phyloP scores from a whole-genome alignment of 768 basidiomycete species.

The Lentinula boryana region DNA sequence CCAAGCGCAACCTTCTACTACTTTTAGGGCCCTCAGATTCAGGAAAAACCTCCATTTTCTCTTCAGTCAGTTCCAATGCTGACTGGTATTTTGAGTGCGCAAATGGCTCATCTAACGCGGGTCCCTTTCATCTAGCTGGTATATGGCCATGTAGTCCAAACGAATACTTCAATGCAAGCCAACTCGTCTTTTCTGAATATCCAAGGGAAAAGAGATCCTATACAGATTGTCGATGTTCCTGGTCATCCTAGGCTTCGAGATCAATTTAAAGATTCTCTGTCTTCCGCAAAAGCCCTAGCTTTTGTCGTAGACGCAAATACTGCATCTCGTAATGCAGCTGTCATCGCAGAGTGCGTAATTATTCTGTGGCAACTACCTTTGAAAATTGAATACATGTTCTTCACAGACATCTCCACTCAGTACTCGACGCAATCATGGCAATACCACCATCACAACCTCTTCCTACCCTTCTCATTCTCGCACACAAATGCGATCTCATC shows the following conservation, averaged over 20 bases:
- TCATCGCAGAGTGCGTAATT: slow-evolving; percentile 71
- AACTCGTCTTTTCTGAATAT: slow-evolving; percentile 49
- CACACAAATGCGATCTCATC: slow-evolving; percentile 73
- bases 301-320: slow-evolving; percentile 81
- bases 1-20: slow-evolving; percentile 57
- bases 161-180: slow-evolving; percentile 73
- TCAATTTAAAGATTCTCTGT: slow-evolving; percentile 64
- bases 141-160: slow-evolving; percentile 57
- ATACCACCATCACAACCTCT: slow-evolving; percentile 63
- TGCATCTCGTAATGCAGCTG: slow-evolving; percentile 66
- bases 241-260: slow-evolving; percentile 80
- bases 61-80: slow-evolving; percentile 43
- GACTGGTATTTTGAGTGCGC: not conserved
- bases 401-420: slow-evolving; percentile 62
- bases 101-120: not conserved
- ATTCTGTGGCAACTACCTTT: not conserved
- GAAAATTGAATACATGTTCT: not conserved
- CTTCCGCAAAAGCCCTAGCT: slow-evolving; percentile 56
- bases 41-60: slow-evolving; percentile 77
- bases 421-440: slow-evolving; percentile 65
- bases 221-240: slow-evolving; percentile 68
- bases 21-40: slow-evolving; percentile 72
- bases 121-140: slow-evolving; percentile 40
- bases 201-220: slow-evolving; percentile 32
- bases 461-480: slow-evolving; percentile 61